A percentile compares a stretch with the other conserved stretches of the same genome.
phyloP scores from a whole-genome alignment of 1,284 basidiomycete species.

The Trichosporon asahii region DNA sequence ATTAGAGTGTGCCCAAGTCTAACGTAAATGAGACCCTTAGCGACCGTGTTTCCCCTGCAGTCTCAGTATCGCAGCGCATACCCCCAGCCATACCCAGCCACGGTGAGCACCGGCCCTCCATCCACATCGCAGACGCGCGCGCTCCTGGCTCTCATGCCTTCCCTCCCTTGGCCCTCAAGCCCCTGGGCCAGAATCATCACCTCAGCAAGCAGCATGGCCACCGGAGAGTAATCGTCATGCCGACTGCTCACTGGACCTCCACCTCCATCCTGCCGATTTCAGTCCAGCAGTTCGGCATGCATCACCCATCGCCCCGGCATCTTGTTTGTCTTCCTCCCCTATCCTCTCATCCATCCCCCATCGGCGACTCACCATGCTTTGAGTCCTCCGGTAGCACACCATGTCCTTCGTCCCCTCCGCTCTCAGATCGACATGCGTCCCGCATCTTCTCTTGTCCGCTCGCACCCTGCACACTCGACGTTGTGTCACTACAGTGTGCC shows the following conservation, averaged over 20 bases:
- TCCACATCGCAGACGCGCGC: background rate
- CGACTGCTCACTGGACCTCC: background rate
- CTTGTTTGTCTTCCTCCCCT: background rate
- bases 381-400: background rate
- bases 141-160: background rate
- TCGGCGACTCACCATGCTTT: background rate
- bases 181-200: background rate
- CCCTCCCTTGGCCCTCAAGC: no score
- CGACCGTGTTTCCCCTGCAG: background rate
- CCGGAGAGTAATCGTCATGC: background rate
- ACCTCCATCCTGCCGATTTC: background rate
- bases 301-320: background rate
- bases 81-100: background rate
- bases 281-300: background rate
- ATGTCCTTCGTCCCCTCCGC: background rate
- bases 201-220: background rate
- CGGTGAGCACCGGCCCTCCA: background rate
- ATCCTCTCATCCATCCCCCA: background rate
- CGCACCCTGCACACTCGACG: background rate
- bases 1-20: background rate
- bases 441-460: background rate
- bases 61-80: background rate
- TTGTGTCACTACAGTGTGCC: background rate
- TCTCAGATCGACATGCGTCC: background rate
- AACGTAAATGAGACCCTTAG: background rate